Base-by-base conservation (phyloP, 2,329 filamentous ascomycete genomes). In the Chrysoporthe austroafricana region DNA sequence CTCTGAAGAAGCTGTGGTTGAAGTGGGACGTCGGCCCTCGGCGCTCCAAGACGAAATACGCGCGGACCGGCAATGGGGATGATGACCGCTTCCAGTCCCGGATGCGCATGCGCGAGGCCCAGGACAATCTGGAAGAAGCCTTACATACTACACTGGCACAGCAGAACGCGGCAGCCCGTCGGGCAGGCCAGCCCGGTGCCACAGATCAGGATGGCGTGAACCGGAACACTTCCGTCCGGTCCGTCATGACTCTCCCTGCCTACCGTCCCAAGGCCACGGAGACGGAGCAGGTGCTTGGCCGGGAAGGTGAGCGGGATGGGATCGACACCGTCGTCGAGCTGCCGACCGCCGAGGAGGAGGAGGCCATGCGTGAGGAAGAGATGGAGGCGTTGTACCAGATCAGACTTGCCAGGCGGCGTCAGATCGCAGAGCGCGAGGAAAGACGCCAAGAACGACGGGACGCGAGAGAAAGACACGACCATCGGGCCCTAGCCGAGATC, bases 311-410 rank as follows among this genome's bases (percentile, higher is more conserved):
- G 77, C 87, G 96, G 69, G 95, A 86, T 64, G 96, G 96, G 8
- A 93, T 99, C 73, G 96, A 99, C 74, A 87, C 92, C 4, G 94
- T 99, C 0, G 81, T 98, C 14, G 94, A 97, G 77, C 88, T 92
- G 72, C 94, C 94, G 0, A 93, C 91, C 0, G 85, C 83, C 9
- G 92, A 97, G 63, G 91, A 94, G 64, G 89, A 96, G 71, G 93
- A 97, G 76, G 79, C 81, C 1, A 82, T 93, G 64, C 86, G 96
- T 14, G 94, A 98, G 71, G 88, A 93, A 39, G 93, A 97, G 77
- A 98, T 98, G 96, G 92, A 96, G 70, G 88, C 92, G 0, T 79
- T 98, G 52, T 98, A 97, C 77, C 93, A 97, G 77, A 95, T 98
- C 68, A 90, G 96, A 14, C 76, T 92, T 14, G 89, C 92, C 21